Evolutionary conservation across 768 basidiomycete species (phyloP), one percentile per base, ranked within the genome.

Genomic region (Termitomyces sp.): DNA sequence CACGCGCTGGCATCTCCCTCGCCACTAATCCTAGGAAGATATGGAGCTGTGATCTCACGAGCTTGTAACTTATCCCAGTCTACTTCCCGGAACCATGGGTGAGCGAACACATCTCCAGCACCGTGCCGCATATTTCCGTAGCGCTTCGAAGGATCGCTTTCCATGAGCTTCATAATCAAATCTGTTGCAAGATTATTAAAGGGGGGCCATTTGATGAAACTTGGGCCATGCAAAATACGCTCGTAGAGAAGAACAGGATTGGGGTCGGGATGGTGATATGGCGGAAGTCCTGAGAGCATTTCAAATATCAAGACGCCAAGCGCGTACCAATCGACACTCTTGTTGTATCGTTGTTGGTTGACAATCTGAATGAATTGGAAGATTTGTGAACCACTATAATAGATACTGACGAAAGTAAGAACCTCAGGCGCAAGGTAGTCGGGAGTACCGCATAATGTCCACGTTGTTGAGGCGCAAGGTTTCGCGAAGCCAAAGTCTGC

Each of bases 401-500:
- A 23, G 17, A 26, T 28, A 19, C 10, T 21, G 3, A 35, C 19
- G 48, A 23, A 23, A 42, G 17, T 44, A 23, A 72, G 33, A 59
- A 87, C 87, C 77, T 99, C 97, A 0, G 97, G 97, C 1, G 97
- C 96, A 28, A 98, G 87, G 68, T 99, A 99, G 71, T 96, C 94
- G 1, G 93, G 94, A 0, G 94, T 96, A 37, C 93, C 93, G 60
- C 97, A 99, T 23, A 99, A 77, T 37, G 97, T 99, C 85, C 90
- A 98, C 11, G 94, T 97, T 38, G 89, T 86, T 46, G 85, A 88
- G 51, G 84, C 79, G 61, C 95, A 94, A 40, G 80, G 75, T 68
- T 98, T 98, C 5, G 97, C 94, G 66, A 98, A 97, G 14, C 95
- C 95, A 64, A 98, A 98, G 68, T 98, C 95, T 15, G 94, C 93